Conservation (phyloP, 83 land plant species). For the Picea engelmannii region DNA sequence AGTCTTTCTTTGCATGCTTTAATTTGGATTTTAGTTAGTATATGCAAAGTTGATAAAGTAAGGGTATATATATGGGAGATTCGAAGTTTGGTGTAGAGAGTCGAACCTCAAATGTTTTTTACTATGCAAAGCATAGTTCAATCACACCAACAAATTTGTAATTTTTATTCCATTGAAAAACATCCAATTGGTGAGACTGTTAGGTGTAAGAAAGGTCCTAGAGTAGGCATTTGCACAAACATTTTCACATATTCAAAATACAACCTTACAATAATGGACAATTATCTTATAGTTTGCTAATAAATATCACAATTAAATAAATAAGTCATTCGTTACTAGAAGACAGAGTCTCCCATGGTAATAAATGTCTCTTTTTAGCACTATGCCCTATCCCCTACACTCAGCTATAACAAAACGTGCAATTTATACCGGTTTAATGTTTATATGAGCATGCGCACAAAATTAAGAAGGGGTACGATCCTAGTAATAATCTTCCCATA, state of each 20-base stretch:
- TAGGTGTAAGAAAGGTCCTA: constrained; percentile 4
- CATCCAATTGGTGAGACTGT: neutral
- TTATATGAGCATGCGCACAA: neutral
- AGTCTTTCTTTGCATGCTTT: no score
- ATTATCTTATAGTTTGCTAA: neutral
- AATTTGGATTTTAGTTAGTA: no score
- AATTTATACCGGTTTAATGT: neutral
- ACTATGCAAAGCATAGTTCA: constrained; percentile 81
- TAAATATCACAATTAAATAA: neutral
- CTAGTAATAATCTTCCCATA: no score
- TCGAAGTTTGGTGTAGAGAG: neutral
- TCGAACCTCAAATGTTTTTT: constrained; percentile 90
- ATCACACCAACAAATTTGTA: constrained; percentile 91
- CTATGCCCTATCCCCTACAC: constrained; percentile 61
- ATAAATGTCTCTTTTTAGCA: constrained; percentile 68
- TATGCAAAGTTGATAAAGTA: no score
- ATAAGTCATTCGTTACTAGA: constrained; percentile 55
- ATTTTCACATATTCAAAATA: neutral
- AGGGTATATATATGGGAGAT: neutral
- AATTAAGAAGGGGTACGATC: neutral
- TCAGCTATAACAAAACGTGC: constrained; percentile 43
- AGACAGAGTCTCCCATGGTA: constrained; percentile 96
- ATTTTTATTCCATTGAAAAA: constrained; percentile 90
- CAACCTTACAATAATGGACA: neutral
- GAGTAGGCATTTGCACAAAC: neutral